phyloP scores from a whole-genome alignment of 2,329 filamentous ascomycete species.

The Clonostachys rosea region DNA sequence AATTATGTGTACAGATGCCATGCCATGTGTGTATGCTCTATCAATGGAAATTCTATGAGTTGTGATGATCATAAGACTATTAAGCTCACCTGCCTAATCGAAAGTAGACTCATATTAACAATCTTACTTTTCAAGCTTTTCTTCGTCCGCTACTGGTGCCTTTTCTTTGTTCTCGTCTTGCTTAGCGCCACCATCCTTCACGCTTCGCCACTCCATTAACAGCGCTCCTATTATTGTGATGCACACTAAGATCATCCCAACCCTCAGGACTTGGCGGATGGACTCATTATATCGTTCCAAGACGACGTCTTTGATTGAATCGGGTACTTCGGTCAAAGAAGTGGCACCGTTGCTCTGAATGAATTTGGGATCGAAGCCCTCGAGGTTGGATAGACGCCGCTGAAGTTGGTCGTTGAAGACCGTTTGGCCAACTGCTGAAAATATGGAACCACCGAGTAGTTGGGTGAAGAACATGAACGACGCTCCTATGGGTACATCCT shows the following conservation, averaged over 20 bases:
- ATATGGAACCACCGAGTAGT: slow-evolving; percentile 54
- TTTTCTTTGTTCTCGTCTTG: too few relatives aligned
- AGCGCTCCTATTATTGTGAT: slow-evolving; percentile 61
- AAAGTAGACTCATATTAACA: too few relatives aligned
- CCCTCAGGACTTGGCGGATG: too few relatives aligned
- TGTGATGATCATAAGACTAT: too few relatives aligned
- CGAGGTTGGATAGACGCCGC: slow-evolving; percentile 3
- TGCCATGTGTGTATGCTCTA: too few relatives aligned
- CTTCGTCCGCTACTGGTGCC: too few relatives aligned
- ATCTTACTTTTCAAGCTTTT: too few relatives aligned
- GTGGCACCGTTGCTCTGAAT: slow-evolving; percentile 52
- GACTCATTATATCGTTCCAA: slow-evolving; percentile 61
- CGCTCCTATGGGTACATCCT: background rate
- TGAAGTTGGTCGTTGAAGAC: slow-evolving; percentile 43
- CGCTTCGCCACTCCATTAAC: slow-evolving; percentile 63
- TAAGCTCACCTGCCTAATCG: too few relatives aligned
- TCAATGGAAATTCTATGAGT: too few relatives aligned
- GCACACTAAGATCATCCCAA: slow-evolving; percentile 18
- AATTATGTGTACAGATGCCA: too few relatives aligned
- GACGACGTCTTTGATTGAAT: slow-evolving; percentile 27
- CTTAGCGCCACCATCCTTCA: slow-evolving; percentile 42
- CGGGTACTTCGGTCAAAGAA: slow-evolving; percentile 50
- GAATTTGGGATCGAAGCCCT: slow-evolving; percentile 31
- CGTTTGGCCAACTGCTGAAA: slow-evolving; percentile 51
- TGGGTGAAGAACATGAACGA: slow-evolving; percentile 19